Evolutionary conservation across 768 basidiomycete species (phyloP).

Genomic region (Atractiella rhizophila): DNA sequence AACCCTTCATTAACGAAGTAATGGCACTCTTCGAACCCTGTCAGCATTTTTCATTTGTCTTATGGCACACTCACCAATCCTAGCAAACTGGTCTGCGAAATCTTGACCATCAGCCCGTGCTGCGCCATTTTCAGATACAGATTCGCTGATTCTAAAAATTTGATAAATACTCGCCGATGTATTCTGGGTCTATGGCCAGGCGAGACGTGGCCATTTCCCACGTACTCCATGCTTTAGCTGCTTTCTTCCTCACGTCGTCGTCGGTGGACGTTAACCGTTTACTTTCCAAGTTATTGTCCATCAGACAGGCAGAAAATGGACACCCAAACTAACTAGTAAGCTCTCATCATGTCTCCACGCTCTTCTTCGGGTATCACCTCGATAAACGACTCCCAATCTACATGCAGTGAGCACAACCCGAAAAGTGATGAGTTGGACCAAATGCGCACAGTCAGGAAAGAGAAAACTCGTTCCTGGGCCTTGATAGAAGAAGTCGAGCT

Average conservation of each 20-base stretch:
- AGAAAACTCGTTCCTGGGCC: conserved; percentile 10
- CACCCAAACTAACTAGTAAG: conserved; percentile 39
- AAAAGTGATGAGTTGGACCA: no score
- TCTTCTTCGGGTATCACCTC: conserved; percentile 56
- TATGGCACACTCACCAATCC: conserved; percentile 1
- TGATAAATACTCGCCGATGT: conserved; percentile 29
- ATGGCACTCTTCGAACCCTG: conserved; percentile 33
- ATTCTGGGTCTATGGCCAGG: conserved; percentile 40
- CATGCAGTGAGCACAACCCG: conserved; percentile 15
- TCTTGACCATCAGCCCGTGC: no score
- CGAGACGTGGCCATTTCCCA: conserved; percentile 53
- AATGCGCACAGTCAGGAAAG: conserved; percentile 11
- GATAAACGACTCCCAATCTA: conserved; percentile 64
- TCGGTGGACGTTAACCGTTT: conserved; percentile 47
- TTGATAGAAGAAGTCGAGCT: conserved; percentile 82
- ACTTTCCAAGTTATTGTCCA: no score
- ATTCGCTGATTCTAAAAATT: background rate
- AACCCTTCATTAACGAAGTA: conserved; percentile 48
- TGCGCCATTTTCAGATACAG: background rate
- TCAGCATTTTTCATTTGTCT: conserved; percentile 11
- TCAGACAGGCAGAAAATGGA: no score
- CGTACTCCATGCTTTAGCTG: conserved; percentile 46
- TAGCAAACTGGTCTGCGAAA: conserved; percentile 7
- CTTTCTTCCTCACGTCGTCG: conserved; percentile 28
- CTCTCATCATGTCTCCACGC: conserved; percentile 50